Percentiles rank a stretch among this genome's conserved stretches.
Evolutionary conservation across 345 rosid genomes (phyloP).

Genomic region (Rhizophora mangle): DNA sequence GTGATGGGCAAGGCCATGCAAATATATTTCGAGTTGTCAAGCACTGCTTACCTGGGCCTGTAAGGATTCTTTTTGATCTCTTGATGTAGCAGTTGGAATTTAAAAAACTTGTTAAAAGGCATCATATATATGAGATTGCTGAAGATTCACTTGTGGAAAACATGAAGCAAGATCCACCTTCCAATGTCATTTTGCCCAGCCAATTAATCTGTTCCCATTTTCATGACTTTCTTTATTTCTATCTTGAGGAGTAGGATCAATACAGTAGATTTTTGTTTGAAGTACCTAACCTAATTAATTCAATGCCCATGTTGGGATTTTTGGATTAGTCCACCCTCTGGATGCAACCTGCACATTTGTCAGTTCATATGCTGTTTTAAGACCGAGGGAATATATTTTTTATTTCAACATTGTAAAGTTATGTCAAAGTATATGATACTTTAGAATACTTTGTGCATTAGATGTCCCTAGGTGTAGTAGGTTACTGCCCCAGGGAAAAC

Average conservation of each 20-base stretch:
- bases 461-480: background rate
- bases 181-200: constrained; percentile 3
- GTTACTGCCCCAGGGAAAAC: too few relatives aligned
- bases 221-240: background rate
- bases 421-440: constrained; percentile 4
- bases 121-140: too few relatives aligned
- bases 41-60: constrained; percentile 96
- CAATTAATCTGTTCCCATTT: background rate
- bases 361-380: constrained; percentile 1
- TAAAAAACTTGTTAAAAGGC: background rate
- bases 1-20: constrained; percentile 84
- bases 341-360: background rate
- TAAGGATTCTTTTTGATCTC: constrained; percentile 40
- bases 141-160: too few relatives aligned
- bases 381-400: too few relatives aligned
- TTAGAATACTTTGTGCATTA: background rate
- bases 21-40: constrained; percentile 84
- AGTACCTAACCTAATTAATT: constrained; percentile 8
- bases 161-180: background rate
- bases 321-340: background rate
- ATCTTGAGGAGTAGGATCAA: constrained; percentile 2
- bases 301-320: constrained; percentile 6
- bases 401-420: too few relatives aligned
- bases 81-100: constrained; percentile 9
- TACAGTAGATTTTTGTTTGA: background rate